These are phyloP conservation scores for Blastobotrys attinorum DNA, from an alignment of 805 yeast genomes.

Conservation along the genomic window DNA sequence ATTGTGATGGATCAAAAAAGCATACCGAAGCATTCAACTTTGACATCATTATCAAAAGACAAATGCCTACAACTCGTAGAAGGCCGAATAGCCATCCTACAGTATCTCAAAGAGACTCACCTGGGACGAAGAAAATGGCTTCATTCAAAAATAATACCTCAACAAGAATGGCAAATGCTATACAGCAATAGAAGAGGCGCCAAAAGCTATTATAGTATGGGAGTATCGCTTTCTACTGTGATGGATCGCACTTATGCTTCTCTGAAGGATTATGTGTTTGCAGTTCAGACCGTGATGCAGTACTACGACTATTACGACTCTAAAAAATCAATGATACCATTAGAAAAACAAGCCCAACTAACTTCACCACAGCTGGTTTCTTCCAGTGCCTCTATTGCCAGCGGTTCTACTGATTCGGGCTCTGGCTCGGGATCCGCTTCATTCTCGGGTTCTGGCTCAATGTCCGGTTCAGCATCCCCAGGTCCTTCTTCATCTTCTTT, in stretches of 20 bases:
- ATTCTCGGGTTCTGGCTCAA: not conserved
- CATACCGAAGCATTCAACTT: not conserved
- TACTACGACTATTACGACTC: conserved; percentile 8
- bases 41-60: not conserved
- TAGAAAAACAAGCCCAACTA: not conserved
- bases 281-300: conserved; percentile 7
- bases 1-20: not conserved
- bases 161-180: conserved; percentile 7
- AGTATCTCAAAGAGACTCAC: conserved; percentile 3
- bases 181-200: conserved; percentile 5
- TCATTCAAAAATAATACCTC: not conserved
- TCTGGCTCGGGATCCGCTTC: not conserved
- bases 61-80: conserved; percentile 3
- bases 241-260: not conserved
- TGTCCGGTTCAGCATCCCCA: too few relatives aligned
- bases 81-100: not conserved
- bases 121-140: conserved; percentile 6
- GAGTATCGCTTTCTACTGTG: conserved; percentile 7
- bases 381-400: not conserved
- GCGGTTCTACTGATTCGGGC: not conserved
- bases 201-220: conserved; percentile 12
- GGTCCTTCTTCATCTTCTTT: too few relatives aligned
- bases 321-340: conserved; percentile 3
- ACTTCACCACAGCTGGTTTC: not conserved
- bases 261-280: conserved; percentile 4